Base-by-base conservation (phyloP, 805 yeast genomes). In the Metschnikowia lochheadii region DNA sequence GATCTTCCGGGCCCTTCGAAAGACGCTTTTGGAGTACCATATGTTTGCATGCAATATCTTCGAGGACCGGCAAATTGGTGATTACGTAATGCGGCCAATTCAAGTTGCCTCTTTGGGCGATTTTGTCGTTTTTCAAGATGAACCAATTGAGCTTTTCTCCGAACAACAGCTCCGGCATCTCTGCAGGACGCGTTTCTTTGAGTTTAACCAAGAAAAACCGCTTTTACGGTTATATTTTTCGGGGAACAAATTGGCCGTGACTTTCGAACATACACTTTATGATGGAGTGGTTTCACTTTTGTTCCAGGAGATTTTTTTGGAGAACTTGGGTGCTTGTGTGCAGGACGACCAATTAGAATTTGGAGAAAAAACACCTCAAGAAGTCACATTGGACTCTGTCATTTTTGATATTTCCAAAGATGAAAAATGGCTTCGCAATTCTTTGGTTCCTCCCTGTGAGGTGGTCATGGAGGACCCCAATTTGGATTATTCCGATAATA, bases 361-460 rank as follows among this genome's bases (percentile, higher is more conserved):
- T 34, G 60, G 59, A 1, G 23, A 40, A 5, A n/a, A 18, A 18
- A 18, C 20, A 3, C 57, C 58, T 1, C 44, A 33, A 18, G 4
- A 40, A 11, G 37, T 56, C 7, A 32, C 37, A 21, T 6, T 23
- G 40, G 36, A 47, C 14, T 33, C 59, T 2, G 53, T 50, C 6
- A 11, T 71, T 0, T 70, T 70, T 50, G 56, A 63, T 31, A 60
- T 42, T 31, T 48, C 47, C 1, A 20, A 44, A 1, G 76, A 70
- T 48, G 31, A 37, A n/a, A 17, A 38, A 41, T 45, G 36, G 40
- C 21, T 70, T 13, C 56, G 49, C n/a, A 50, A 65, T 43, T 63
- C 70, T 1, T 57, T 72, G 29, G 72, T 73, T 1, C 71, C 72
- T 3, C 69, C 75, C 3, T 55, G 69, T 17, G 77, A 72, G 40